Base-by-base conservation (phyloP, 1,284 basidiomycete genomes). In the Limonomyces culmigenus region DNA sequence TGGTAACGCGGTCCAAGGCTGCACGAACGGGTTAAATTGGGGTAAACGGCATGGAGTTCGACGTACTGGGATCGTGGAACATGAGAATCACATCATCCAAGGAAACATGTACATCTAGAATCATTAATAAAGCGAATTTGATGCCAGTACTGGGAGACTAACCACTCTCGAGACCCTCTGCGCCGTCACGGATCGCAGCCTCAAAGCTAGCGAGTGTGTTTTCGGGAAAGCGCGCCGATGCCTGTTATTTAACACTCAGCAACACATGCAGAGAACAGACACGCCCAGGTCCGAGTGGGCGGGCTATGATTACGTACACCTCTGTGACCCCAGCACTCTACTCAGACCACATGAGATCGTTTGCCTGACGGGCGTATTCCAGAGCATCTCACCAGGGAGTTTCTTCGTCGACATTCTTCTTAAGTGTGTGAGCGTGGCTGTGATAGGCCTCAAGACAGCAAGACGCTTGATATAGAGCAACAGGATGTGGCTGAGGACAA, bases 91-190 rank as follows among this genome's bases (percentile, higher is more conserved):
- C 74, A 48, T 78, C 67, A 61, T 97, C 93, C 45, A 69, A 58
- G 35, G 92, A 92, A 51, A 96, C 81, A 58, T 97, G 93, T 45
- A 97, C 89, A 70, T 97, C 92, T 91, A 71, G 45, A 56, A 54
- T 57, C 52, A 45, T 54, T 52, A 70, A 74, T 63, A 77, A 56
- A 63, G 54, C 44, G 41, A 46, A 43, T 52, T 46, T 47, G 48
- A 51, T 39, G 53, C 41, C 47, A 37, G 40, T 49, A 39, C 45
- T 50, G 44, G 43, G 53, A 58, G 43, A 67, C 72, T 57, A 75
- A 83, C 78, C 79, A 51, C 84, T 89, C 68, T 96, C 92, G 49
- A 96, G 88, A 48, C 88, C 91, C 55, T 95, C 86, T 33, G 89
- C 83, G 40, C 91, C 92, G 55, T 92, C 88, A 34, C 74, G 74